Conservation (phyloP, 2,329 filamentous ascomycete species). For the Colletotrichum sp. region DNA sequence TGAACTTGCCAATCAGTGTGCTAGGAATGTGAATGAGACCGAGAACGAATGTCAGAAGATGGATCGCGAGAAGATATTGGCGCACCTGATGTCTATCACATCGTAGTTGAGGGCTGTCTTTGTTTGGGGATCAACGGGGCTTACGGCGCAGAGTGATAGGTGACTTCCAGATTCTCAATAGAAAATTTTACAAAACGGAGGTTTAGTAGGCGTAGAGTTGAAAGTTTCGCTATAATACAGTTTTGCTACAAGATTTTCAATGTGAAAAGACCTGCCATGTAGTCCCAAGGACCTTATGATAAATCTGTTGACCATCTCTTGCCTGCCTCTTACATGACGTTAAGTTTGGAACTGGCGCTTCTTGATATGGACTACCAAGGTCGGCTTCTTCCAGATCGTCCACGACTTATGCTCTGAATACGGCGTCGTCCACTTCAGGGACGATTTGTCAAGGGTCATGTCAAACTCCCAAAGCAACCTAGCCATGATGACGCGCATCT, state of each 20-base stretch:
- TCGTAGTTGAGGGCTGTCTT: neutral
- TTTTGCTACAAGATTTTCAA: neutral
- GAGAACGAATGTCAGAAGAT: neutral
- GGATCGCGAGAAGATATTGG: neutral
- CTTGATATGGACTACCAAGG: neutral
- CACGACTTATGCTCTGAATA: slow-evolving; percentile 36
- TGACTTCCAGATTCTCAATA: rapidly evolving
- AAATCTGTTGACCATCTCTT: neutral
- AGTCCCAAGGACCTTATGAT: neutral
- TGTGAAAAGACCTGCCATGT: neutral
- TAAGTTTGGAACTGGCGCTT: neutral
- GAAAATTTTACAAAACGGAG: no score
- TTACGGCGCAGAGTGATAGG: neutral
- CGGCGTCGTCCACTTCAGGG: slow-evolving; percentile 37
- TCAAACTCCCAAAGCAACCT: slow-evolving; percentile 56
- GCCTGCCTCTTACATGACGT: neutral
- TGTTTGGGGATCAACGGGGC: rapidly evolving
- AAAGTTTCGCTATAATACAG: neutral
- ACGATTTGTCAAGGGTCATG: slow-evolving; percentile 39
- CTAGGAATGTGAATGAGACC: neutral
- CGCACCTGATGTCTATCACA: neutral
- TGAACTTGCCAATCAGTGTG: neutral
- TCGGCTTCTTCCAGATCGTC: slow-evolving; percentile 39
- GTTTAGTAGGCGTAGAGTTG: neutral
- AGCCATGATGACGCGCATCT: slow-evolving; percentile 54